Evolutionary conservation across 495 filamentous ascomycete species (phyloP).

Genomic region (Physcia stellaris): DNA sequence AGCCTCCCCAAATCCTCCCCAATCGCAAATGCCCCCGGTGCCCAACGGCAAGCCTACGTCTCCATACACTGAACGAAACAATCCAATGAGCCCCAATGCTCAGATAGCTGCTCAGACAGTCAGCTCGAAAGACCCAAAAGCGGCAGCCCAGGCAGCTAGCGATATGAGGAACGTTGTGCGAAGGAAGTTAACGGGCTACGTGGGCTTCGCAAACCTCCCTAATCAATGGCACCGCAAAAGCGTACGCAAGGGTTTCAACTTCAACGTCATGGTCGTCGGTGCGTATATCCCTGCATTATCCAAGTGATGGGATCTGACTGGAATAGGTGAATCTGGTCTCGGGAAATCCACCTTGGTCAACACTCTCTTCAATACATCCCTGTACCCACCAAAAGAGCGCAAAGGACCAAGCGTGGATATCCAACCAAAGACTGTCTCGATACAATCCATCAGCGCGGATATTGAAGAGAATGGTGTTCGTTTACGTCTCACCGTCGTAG

Average conservation of each 20-base stretch:
- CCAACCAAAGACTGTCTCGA: constrained; percentile 96
- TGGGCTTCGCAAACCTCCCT: constrained; percentile 95
- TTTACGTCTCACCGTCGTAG: constrained; percentile 90
- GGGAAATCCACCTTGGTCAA: constrained; percentile 99
- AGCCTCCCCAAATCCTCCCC: constrained; percentile 20
- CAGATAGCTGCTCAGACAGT: constrained; percentile 47
- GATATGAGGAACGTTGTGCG: constrained; percentile 97
- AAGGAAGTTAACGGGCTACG: constrained; percentile 94
- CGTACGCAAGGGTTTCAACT: constrained; percentile 99
- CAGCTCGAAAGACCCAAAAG: constrained; percentile 74
- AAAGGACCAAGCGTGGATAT: constrained; percentile 94
- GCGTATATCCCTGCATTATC: too few relatives aligned
- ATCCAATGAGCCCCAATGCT: constrained; percentile 44
- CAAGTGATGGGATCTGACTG: constrained; percentile 11
- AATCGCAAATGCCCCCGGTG: constrained; percentile 13
- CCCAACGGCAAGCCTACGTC: constrained; percentile 42
- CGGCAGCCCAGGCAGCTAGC: constrained; percentile 56
- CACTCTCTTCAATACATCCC: constrained; percentile 97
- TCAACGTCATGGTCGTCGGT: constrained; percentile 99
- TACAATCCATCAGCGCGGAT: constrained; percentile 96
- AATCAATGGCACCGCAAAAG: constrained; percentile 99
- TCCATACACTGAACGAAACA: constrained; percentile 47
- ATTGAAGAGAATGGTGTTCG: constrained; percentile 99
- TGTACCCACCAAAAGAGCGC: constrained; percentile 96
- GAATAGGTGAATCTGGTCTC: constrained; percentile 88